These are phyloP conservation scores for Suillus alpinus DNA, from an alignment of 768 basidiomycete species.

Conservation along the genomic window DNA sequence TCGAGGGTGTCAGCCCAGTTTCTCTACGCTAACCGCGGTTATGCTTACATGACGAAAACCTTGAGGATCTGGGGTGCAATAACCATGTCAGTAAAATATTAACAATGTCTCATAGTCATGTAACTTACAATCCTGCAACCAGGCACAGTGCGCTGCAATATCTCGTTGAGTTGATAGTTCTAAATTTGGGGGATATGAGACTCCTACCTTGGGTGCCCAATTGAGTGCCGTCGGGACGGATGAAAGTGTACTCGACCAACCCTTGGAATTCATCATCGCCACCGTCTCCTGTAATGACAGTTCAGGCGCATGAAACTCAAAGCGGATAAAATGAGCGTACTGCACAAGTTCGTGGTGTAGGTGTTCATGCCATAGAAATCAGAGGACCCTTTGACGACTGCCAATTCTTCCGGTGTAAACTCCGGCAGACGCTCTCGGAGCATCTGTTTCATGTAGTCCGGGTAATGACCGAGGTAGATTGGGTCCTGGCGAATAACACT, in stretches of 20 bases:
- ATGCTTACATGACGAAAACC: constrained; percentile 57
- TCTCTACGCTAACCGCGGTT: neutral
- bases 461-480: constrained; percentile 72
- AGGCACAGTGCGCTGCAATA: constrained; percentile 53
- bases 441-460: constrained; percentile 52
- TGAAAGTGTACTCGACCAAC: constrained; percentile 58
- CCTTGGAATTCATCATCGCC: constrained; percentile 66
- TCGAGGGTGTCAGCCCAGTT: neutral
- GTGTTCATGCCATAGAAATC: constrained; percentile 77
- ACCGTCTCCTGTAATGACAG: constrained; percentile 45
- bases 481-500: constrained; percentile 42
- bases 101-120: neutral
- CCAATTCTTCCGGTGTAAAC: constrained; percentile 54
- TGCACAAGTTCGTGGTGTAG: constrained; percentile 63
- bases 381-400: constrained; percentile 59
- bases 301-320: neutral
- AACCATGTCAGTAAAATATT: neutral
- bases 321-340: constrained; percentile 32
- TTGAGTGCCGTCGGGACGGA: constrained; percentile 58
- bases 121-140: constrained; percentile 62
- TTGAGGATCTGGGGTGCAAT: constrained; percentile 45
- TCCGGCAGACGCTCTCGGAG: constrained; percentile 57
- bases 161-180: neutral
- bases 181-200: neutral
- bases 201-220: constrained; percentile 57